Evolutionary conservation across 2,329 filamentous ascomycete species (phyloP).

Genomic region (Teratosphaeria epicoccoides): DNA sequence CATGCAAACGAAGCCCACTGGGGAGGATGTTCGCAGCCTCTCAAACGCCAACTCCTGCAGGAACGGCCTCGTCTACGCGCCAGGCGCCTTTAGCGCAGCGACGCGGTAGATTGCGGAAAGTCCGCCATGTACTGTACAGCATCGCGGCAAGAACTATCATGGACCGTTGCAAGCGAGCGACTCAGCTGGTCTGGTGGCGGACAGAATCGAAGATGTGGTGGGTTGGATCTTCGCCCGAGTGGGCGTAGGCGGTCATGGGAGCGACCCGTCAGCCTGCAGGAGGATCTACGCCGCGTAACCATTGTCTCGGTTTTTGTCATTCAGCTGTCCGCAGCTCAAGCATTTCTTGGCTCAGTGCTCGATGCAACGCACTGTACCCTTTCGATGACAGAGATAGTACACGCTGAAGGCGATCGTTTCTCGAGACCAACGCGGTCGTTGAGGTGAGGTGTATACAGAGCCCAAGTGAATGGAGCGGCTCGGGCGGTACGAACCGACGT

Average conservation of each 20-base stretch:
- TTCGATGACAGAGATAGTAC: too few species aligned
- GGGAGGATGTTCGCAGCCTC: not conserved
- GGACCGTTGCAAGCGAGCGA: not conserved
- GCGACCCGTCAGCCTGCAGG: not conserved
- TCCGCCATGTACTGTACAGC: too few species aligned
- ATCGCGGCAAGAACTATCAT: too few species aligned
- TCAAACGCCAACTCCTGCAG: not conserved
- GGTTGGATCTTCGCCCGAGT: not conserved
- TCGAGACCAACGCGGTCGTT: too few species aligned
- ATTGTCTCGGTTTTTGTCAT: not conserved
- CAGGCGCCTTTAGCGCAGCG: not conserved
- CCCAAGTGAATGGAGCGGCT: not conserved
- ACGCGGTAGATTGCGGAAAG: not conserved
- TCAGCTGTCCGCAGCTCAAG: not conserved
- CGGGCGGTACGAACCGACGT: not conserved
- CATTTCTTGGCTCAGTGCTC: too few species aligned
- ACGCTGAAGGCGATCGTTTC: too few species aligned
- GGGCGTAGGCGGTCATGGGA: not conserved
- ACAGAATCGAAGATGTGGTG: not conserved
- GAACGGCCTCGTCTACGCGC: not conserved
- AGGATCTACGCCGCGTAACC: not conserved
- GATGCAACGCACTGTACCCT: too few species aligned
- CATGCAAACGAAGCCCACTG: not conserved
- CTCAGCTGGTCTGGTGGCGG: not conserved
- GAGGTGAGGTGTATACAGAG: not conserved